Evolutionary conservation across 768 basidiomycete species (phyloP), one percentile per base, ranked within the genome.

Genomic region (Paxillus involutus): DNA sequence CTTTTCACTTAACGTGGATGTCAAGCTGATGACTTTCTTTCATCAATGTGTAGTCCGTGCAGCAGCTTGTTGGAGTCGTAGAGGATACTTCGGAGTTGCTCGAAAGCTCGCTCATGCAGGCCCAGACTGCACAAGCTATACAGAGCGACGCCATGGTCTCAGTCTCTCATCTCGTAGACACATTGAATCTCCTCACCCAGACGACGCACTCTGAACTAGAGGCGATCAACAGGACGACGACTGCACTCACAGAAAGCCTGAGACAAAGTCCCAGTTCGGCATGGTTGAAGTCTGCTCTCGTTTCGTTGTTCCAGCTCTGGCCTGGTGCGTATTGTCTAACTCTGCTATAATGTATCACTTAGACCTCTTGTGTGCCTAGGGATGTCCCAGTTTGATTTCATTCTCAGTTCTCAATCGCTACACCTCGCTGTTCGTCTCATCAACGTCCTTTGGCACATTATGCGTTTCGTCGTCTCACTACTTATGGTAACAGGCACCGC

Each of bases 201-300:
- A 72, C 70, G 10, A 72, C 80, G 3, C 74, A 71, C 19, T 52
- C 59, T 14, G 80, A 81, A 57, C 65, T 85, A 36, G 69, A 74
- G 49, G 74, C 72, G 52, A 76, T 85, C 50, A 81, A 79, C 45
- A 71, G 64, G 17, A 78, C 83, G 19, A 72, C 77, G 3, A 58
- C 56, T 43, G 56, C 58, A 3, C 52, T 71, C 24, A 70, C 59
- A 35, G 60, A 66, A 37, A 56, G 53, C 29, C 66, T 80, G 41
- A 56, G 50, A 45, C 60, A 51, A 42, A 55, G 51, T 14, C 47
- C 56, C 5, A 17, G 51, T 48, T 50, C 49, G 24, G 60, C 66
- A 24, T 68, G 68, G 68, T n/a, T 57, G 12, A 65, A 53, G 44
- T 57, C 55, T 39, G 42, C 56, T 21, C 37, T 61, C 4, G 24